Conservation (phyloP, 306 rosid species). For the Pyrus pyrifolia region DNA sequence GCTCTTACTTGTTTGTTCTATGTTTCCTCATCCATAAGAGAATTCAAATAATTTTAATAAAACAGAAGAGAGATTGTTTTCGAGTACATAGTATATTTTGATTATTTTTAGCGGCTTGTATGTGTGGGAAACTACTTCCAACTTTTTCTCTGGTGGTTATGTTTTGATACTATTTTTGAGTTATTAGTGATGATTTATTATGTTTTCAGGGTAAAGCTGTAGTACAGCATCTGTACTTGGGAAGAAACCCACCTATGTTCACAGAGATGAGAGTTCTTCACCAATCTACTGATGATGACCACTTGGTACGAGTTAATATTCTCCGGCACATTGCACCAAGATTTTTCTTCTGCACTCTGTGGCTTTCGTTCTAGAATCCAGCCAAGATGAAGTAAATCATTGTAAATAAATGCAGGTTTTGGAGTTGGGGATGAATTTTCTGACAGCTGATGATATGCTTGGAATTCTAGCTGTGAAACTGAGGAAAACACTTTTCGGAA, state of each 20-base stretch:
- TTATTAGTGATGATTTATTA: constrained; percentile 10
- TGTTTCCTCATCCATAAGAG: background rate
- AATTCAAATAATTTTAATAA: background rate
- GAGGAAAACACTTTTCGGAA: constrained; percentile 87
- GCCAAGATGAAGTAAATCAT: constrained; percentile 16
- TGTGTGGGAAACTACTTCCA: background rate
- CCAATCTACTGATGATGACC: constrained; percentile 58
- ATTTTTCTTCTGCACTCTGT: constrained; percentile 8
- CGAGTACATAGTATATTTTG: background rate
- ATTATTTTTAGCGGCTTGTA: background rate
- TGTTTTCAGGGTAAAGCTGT: constrained; percentile 61
- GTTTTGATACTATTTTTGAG: constrained; percentile 5
- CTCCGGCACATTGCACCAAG: constrained; percentile 11
- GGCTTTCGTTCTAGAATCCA: constrained; percentile 3
- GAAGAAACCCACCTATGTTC: constrained; percentile 85
- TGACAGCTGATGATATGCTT: constrained; percentile 97
- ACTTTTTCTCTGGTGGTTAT: background rate
- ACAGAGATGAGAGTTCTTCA: constrained; percentile 89
- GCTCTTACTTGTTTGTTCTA: background rate
- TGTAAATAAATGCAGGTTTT: constrained; percentile 57
- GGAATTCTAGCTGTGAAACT: constrained; percentile 87
- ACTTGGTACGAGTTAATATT: constrained; percentile 61
- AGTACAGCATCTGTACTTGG: constrained; percentile 78
- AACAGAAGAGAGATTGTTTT: background rate
- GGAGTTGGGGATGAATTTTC: constrained; percentile 96